Evolutionary conservation across 306 rosid species (phyloP).

Genomic region (Cucurbita argyrosperma): DNA sequence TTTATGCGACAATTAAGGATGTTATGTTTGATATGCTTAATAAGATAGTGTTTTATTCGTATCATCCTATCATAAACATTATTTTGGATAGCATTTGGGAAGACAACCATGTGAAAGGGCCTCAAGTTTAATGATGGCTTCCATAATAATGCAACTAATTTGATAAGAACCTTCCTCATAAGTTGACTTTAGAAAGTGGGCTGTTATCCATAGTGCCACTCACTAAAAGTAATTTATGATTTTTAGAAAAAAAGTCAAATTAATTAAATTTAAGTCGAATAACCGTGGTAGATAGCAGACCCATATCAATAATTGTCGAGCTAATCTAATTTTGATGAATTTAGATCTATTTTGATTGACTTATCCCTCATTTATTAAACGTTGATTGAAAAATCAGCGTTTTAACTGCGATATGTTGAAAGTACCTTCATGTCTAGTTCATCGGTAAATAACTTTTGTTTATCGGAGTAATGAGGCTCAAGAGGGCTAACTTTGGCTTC

Average conservation of each 20-base stretch:
- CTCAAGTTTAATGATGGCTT: conserved; percentile 1
- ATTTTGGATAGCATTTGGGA: not conserved
- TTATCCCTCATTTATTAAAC: no score
- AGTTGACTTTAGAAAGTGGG: not conserved
- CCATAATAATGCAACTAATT: not conserved
- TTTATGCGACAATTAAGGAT: not conserved
- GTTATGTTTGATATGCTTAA: not conserved
- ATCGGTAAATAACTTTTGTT: no score
- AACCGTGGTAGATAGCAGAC: no score
- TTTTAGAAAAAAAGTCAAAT: not conserved
- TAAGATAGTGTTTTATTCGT: not conserved
- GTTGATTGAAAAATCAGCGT: no score
- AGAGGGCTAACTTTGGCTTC: no score
- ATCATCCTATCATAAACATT: not conserved
- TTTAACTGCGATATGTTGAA: no score
- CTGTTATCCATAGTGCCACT: not conserved
- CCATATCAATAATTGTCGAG: no score
- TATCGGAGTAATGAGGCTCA: no score
- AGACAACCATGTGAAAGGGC: not conserved
- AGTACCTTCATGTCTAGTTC: no score
- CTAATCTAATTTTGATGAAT: no score
- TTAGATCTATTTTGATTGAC: no score
- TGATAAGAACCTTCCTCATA: not conserved
- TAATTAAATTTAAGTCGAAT: not conserved
- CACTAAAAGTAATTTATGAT: not conserved